A percentile compares a stretch with the other conserved stretches of the same genome.
These are phyloP conservation scores for Artemisia tridentata DNA, from an alignment of 129 eudicot genomes.

Conservation along the genomic window DNA sequence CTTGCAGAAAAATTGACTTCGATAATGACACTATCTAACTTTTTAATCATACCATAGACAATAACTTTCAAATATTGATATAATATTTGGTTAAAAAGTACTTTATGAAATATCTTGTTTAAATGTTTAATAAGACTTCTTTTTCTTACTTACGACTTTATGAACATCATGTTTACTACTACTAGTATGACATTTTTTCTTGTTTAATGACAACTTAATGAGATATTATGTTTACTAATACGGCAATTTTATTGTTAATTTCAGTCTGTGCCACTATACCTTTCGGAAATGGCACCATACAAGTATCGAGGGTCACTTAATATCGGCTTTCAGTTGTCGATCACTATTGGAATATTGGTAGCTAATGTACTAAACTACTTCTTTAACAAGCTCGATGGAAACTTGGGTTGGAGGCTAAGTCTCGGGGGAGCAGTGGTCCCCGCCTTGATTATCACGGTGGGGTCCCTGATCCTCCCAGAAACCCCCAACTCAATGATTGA, in stretches of 20 bases:
- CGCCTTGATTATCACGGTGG: conserved; percentile 66
- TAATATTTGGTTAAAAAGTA: neutral
- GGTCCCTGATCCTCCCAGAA: conserved; percentile 70
- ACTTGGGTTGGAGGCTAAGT: conserved; percentile 91
- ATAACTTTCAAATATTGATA: neutral
- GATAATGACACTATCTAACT: conserved; percentile 18
- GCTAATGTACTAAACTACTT: conserved; percentile 82
- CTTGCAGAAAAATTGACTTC: conserved; percentile 36
- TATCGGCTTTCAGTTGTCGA: conserved; percentile 74
- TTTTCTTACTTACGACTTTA: neutral
- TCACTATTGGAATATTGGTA: conserved; percentile 79
- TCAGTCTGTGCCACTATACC: conserved; percentile 88
- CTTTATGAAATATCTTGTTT: neutral
- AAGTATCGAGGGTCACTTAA: conserved; percentile 86
- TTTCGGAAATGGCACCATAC: conserved; percentile 97
- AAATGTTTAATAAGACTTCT: neutral
- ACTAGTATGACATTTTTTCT: neutral
- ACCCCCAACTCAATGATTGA: conserved; percentile 94
- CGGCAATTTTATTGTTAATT: neutral
- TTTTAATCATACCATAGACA: neutral
- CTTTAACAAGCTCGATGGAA: conserved; percentile 63
- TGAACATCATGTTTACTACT: neutral
- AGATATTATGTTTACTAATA: too few relatives aligned
- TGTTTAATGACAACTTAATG: too few relatives aligned
- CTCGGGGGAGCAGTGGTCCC: conserved; percentile 92